phyloP scores from a whole-genome alignment of 352 stramenopile species.

The Plasmopara viticola region DNA sequence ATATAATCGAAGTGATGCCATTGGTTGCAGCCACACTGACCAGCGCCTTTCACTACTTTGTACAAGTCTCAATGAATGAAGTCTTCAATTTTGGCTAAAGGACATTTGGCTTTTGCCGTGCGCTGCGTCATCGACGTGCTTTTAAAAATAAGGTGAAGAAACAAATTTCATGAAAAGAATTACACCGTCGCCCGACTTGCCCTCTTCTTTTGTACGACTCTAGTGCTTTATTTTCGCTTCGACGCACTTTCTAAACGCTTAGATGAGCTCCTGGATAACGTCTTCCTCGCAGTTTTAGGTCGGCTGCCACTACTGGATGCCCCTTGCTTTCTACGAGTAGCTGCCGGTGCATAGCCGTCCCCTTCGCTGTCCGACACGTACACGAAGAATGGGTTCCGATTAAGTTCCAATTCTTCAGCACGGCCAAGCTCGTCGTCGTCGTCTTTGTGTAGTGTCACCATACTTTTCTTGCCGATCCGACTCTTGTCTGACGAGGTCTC shows the following conservation, averaged over 20 bases:
- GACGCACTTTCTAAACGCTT: slow-evolving; percentile 57
- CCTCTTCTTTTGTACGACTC: slow-evolving; percentile 11
- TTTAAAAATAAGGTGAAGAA: slow-evolving; percentile 24
- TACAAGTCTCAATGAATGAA: slow-evolving; percentile 27
- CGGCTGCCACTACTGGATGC: slow-evolving; percentile 21
- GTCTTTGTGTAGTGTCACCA: slow-evolving; percentile 19
- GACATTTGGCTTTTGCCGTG: slow-evolving; percentile 61
- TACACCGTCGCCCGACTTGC: not conserved
- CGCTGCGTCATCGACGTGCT: slow-evolving; percentile 60
- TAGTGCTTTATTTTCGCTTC: slow-evolving; percentile 40
- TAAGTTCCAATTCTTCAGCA: slow-evolving; percentile 61
- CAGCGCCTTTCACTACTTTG: slow-evolving; percentile 3
- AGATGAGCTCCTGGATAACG: slow-evolving; percentile 39
- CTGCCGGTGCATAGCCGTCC: slow-evolving; percentile 66
- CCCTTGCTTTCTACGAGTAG: slow-evolving; percentile 38
- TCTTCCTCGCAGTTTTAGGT: slow-evolving; percentile 55
- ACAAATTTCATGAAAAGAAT: slow-evolving; percentile 8
- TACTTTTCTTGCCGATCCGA: slow-evolving; percentile 36
- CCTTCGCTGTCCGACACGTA: slow-evolving; percentile 80
- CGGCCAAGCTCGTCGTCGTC: slow-evolving; percentile 60
- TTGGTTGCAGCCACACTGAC: slow-evolving; percentile 35
- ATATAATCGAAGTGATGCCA: slow-evolving; percentile 58
- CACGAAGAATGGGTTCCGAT: slow-evolving; percentile 75
- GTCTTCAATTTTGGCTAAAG: slow-evolving; percentile 63
- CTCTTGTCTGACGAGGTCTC: slow-evolving; percentile 70